Percentiles rank a stretch among this genome's conserved stretches.
phyloP scores from a whole-genome alignment of 1,139 yeast genomes.

The Scheffersomyces parashehatae region DNA sequence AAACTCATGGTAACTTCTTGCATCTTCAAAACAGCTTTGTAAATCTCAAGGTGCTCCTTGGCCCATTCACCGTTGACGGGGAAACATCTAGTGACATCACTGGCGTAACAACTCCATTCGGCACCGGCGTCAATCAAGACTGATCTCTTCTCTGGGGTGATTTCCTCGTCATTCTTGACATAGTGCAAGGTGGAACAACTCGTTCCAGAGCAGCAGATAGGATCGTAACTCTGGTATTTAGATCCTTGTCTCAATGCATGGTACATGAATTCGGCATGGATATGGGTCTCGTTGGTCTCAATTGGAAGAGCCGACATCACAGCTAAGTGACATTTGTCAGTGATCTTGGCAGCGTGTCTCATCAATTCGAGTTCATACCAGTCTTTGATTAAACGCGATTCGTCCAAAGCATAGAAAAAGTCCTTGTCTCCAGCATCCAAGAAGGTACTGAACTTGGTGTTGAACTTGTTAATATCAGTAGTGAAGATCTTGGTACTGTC shows the following conservation, averaged over 20 bases:
- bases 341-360: constrained; percentile 77
- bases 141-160: constrained; percentile 53
- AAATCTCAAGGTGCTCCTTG: constrained; percentile 79
- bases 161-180: constrained; percentile 74
- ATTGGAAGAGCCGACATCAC: constrained; percentile 93
- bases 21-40: constrained; percentile 81
- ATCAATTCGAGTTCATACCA: constrained; percentile 73
- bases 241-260: constrained; percentile 95
- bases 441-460: constrained; percentile 26
- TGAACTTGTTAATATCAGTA: constrained; percentile 44
- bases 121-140: constrained; percentile 95
- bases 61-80: constrained; percentile 92
- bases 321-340: constrained; percentile 85
- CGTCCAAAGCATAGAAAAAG: constrained; percentile 79
- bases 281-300: constrained; percentile 83
- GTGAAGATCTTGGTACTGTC: constrained; percentile 28
- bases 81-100: constrained; percentile 94
- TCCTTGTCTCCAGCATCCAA: constrained; percentile 45
- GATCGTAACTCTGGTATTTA: constrained; percentile 85
- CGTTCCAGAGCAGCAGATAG: constrained; percentile 93
- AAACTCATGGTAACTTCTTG: constrained; percentile 66
- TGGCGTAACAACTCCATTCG: constrained; percentile 90
- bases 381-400: constrained; percentile 82
- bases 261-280: constrained; percentile 93
- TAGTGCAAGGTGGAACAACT: constrained; percentile 91